Evolutionary conservation across 2,329 filamentous ascomycete species (phyloP), one percentile per base, ranked within the genome.

Genomic region (Colletotrichum liriopes): DNA sequence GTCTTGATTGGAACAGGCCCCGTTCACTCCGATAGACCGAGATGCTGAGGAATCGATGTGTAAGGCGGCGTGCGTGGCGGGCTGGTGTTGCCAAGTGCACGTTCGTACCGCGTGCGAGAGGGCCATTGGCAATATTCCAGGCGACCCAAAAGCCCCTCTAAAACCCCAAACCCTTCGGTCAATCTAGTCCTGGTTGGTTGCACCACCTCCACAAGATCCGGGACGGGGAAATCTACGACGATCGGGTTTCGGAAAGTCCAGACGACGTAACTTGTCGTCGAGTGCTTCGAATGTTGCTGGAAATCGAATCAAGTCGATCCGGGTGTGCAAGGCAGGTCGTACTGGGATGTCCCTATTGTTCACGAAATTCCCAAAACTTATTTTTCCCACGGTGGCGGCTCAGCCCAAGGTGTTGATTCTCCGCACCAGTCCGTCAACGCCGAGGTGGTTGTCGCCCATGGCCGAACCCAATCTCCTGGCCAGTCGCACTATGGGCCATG

Each of bases 141-240:
- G 18, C 49, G 16, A 29, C 63, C 37, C 56, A 55, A n/a, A 29
- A 58, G 29, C 64, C 64, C 29, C 51, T 16, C 51, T 18, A 11
- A 37, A 67, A 29, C 23, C 35, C 35, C 45, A 23, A 20, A 43
- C 54, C 58, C 18, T 39, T 29, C 43, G 20, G 26, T 29, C 32
- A 47, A 41, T 20, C 51, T 23, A n/a, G 59, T 12, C 55, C 55
- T 43, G 51, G 47, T 55, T 23, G n/a, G 32, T 23, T 18, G 39
- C 35, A 58, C 35, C 45, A 49, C 32, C 69, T 64, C 65, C 59
- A 64, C 59, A 69, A 29, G 52, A 20, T 41, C 51, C 69, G 29
- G 65, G 59, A 63, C 65, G 65, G 69, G 45, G 45, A 69, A 62
- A 69, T 72, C 69, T 69, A 66, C 65, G 59, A 69, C 64, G 65